Evolutionary conservation across 495 filamentous ascomycete genomes (phyloP).

Genomic region (Penicillium paradoxum): DNA sequence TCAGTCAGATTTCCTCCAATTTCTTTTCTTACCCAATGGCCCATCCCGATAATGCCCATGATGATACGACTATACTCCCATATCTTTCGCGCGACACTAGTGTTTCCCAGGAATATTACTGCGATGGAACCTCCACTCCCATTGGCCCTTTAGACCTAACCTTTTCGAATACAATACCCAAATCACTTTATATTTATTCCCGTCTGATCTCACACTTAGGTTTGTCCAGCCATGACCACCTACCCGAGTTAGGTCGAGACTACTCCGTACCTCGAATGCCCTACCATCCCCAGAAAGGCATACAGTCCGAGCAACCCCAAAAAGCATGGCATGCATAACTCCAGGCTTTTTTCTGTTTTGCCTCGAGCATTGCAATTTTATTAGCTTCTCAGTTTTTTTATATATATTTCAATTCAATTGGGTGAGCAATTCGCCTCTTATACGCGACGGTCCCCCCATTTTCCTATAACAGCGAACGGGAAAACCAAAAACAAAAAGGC

Average conservation of each 20-base stretch:
- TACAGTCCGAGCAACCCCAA: constrained; percentile 7
- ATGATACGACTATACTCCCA: neutral
- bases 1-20: neutral
- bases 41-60: constrained; percentile 3
- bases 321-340: constrained; percentile 23
- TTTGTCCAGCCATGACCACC: neutral
- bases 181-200: neutral
- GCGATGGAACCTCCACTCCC: neutral
- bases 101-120: constrained; percentile 7
- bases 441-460: constrained; percentile 4
- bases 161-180: neutral
- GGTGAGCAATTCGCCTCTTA: too few relatives aligned
- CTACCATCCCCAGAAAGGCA: constrained; percentile 3
- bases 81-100: neutral
- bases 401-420: neutral
- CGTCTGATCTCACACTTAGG: neutral
- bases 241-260: too few relatives aligned
- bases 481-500: neutral
- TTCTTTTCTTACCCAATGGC: neutral
- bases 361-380: too few relatives aligned
- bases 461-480: too few relatives aligned
- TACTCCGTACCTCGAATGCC: neutral
- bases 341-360: constrained; percentile 10
- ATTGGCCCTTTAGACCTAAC: neutral
- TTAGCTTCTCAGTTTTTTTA: neutral